phyloP scores from a whole-genome alignment of 805 yeast species.

The Candida qinlingensis region DNA sequence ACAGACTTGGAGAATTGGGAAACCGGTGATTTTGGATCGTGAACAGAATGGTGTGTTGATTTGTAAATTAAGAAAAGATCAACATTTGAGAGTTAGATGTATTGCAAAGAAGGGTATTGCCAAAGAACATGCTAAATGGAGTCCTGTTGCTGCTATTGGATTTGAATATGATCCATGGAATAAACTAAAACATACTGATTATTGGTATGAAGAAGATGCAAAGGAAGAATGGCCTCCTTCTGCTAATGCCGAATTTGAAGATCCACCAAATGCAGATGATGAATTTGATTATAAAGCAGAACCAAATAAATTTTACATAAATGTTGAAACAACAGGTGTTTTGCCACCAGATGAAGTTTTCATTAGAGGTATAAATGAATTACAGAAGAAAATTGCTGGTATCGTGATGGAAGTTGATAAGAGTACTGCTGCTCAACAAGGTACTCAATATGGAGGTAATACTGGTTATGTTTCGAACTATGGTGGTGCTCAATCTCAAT shows the following conservation, averaged over 20 bases:
- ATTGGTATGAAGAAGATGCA: constrained; percentile 90
- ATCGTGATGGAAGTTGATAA: constrained; percentile 64
- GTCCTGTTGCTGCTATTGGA: constrained; percentile 92
- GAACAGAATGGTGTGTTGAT: constrained; percentile 81
- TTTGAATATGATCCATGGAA: constrained; percentile 99
- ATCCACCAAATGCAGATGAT: constrained; percentile 85
- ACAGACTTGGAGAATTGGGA: constrained; percentile 51
- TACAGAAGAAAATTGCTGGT: constrained; percentile 88
- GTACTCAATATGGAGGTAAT: constrained; percentile 19
- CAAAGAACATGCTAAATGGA: constrained; percentile 98
- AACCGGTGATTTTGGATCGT: constrained; percentile 79
- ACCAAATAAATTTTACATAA: constrained; percentile 78
- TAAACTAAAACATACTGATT: constrained; percentile 90
- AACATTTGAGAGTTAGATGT: constrained; percentile 83
- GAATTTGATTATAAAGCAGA: constrained; percentile 78
- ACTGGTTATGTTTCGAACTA: constrained; percentile 28
- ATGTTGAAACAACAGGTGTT: constrained; percentile 89
- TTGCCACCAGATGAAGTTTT: constrained; percentile 88
- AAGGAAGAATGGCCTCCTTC: constrained; percentile 92
- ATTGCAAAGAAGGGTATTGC: constrained; percentile 97
- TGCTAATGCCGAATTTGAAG: constrained; percentile 91
- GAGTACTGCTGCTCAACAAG: constrained; percentile 34
- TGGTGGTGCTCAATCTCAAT: constrained; percentile 6
- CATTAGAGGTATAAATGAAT: constrained; percentile 71
- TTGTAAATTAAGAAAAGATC: constrained; percentile 88